phyloP scores from a whole-genome alignment of 805 yeast species.

The Wickerhamiella vanderwaltii region DNA sequence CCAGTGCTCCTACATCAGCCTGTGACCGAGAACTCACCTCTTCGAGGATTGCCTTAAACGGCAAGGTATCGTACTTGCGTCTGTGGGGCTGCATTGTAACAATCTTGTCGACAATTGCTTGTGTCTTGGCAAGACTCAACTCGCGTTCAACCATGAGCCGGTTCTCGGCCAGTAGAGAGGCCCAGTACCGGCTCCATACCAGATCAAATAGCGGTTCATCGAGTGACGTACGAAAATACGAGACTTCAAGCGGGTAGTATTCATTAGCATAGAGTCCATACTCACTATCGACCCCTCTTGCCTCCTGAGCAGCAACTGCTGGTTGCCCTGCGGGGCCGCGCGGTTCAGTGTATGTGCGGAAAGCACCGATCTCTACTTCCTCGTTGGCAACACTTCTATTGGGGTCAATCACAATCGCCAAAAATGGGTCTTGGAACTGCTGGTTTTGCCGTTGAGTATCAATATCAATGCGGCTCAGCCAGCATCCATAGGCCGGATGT shows the following conservation, averaged over 20 bases:
- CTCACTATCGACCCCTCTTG: constrained; percentile 29
- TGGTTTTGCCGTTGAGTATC: constrained; percentile 93
- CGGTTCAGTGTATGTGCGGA: constrained; percentile 35
- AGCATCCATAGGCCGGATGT: constrained; percentile 96
- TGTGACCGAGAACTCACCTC: not conserved
- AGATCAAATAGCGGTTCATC: constrained; percentile 39
- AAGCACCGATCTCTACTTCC: constrained; percentile 94
- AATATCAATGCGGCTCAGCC: constrained; percentile 89
- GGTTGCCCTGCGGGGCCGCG: not conserved
- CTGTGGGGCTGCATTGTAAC: not conserved
- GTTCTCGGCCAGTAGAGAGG: constrained; percentile 12
- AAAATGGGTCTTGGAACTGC: constrained; percentile 86
- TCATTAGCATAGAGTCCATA: constrained; percentile 59
- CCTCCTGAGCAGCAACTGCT: not conserved
- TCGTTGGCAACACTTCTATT: constrained; percentile 87
- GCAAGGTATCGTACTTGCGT: constrained; percentile 1
- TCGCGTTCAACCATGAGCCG: constrained; percentile 7
- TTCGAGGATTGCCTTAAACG: not conserved
- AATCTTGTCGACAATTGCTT: constrained; percentile 5
- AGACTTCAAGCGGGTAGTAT: constrained; percentile 56
- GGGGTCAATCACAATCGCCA: constrained; percentile 96
- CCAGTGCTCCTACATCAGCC: constrained; percentile 7
- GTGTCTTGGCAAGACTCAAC: constrained; percentile 1
- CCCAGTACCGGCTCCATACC: constrained; percentile 16
- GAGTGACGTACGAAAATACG: constrained; percentile 40